A percentile compares a stretch with the other conserved stretches of the same genome.
Evolutionary conservation across 495 filamentous ascomycete species (phyloP).

Genomic region (Barbatosphaeria neglecta): DNA sequence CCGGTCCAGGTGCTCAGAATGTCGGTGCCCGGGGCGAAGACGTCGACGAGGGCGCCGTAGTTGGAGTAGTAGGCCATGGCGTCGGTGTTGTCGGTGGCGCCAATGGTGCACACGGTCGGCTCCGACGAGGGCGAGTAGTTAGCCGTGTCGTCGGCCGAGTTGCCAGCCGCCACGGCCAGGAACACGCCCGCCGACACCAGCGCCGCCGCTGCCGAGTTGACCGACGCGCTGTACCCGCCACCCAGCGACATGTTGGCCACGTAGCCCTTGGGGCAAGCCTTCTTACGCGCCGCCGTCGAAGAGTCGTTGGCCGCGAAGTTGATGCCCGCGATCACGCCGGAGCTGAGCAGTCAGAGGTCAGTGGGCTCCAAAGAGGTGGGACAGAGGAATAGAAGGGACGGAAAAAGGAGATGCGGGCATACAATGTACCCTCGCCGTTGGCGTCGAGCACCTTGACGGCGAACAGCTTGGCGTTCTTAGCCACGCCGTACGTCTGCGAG

Average conservation of each 20-base stretch:
- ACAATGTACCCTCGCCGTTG: constrained; percentile 34
- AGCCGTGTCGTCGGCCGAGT: constrained; percentile 33
- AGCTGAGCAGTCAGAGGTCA: constrained; percentile 14
- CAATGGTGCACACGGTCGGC: constrained; percentile 47
- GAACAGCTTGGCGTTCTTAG: constrained; percentile 34
- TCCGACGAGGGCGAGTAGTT: constrained; percentile 46
- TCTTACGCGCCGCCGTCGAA: constrained; percentile 7
- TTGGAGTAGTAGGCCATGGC: constrained; percentile 49
- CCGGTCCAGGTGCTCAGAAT: constrained; percentile 49
- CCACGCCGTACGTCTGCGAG: constrained; percentile 33
- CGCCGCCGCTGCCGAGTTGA: constrained; percentile 40
- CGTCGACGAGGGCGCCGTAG: constrained; percentile 48
- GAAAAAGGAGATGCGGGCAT: constrained; percentile 16
- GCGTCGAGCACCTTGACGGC: constrained; percentile 41
- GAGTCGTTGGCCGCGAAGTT: constrained; percentile 31
- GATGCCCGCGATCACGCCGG: constrained; percentile 37
- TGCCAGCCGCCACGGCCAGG: constrained; percentile 46
- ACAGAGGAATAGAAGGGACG: background rate
- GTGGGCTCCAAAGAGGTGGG: constrained; percentile 5
- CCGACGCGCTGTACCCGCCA: constrained; percentile 38
- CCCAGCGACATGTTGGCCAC: constrained; percentile 47
- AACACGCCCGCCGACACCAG: constrained; percentile 40
- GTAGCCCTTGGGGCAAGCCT: constrained; percentile 27
- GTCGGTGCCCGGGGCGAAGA: constrained; percentile 46
- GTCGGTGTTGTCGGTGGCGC: constrained; percentile 36